Evolutionary conservation across 257 asterid genomes (phyloP), one percentile per base, ranked within the genome.

Genomic region (Jaltomata sinuosa): DNA sequence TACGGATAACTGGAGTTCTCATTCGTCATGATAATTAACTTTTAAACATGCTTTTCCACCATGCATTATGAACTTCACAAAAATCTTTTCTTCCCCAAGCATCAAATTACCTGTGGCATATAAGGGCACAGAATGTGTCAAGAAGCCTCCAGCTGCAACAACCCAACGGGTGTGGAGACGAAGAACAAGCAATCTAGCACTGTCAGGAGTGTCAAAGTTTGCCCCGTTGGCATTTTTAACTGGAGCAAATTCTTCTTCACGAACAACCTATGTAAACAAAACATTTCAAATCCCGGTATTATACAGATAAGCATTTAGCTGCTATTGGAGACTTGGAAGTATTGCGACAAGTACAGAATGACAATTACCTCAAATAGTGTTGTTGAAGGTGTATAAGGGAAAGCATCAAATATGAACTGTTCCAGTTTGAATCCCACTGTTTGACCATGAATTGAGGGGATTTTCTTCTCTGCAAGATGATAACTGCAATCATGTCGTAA

Each of bases 241-340:
- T 0, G 99, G 99, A 50, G 99, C 99, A 88, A 94, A 96, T 90
- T 96, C 99, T 89, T 96, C 99, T 86, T 96, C 98, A 19, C 98
- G 94, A 80, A 91, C 69, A 38, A 92, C 97, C 98, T 96, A 54
- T 36, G 6, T 45, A 49, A 80, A 52, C 67, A 79, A 21, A 54
- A 14, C 49, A 36, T 61, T 69, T 34, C 74, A 29, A 86, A 8
- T 5, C 29, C 77, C 34, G 40, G 19, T 27, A 45, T 77, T 77
- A 77, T 5, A 9, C 82, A 49, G 29, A 29, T 49, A 21, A 2
- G 62, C 27, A 29, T 77, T 72, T 74, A 74, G 57, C 57, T 74
- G 36, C 80, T 45, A 45, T 6, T 14, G 80, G 80, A 50, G 19
- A 77, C 47, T 47, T 49, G 64, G 61, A 47, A 49, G 82, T 47